Conservation (phyloP, 257 asterid species). For the Sherardia arvensis region DNA sequence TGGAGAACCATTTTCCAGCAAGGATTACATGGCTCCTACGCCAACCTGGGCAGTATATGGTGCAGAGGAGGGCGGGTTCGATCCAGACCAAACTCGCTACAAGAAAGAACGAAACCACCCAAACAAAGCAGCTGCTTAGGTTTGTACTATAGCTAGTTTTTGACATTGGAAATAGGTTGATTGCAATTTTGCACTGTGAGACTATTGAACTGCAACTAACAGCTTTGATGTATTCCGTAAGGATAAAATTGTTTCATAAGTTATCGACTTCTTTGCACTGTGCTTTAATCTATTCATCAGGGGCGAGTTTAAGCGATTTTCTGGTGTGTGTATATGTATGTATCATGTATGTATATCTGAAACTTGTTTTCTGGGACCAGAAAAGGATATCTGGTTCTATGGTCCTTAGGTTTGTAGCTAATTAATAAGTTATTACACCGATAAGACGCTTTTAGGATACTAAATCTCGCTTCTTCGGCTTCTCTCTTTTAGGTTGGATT, state of each 20-base stretch:
- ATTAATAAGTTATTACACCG: neutral
- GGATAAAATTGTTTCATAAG: too few species aligned
- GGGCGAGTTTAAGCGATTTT: neutral
- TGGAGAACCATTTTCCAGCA: conserved; percentile 61
- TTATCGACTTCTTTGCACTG: neutral
- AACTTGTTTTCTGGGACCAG: neutral
- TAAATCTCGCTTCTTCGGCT: neutral
- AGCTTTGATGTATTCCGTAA: conserved; percentile 7
- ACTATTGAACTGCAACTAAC: neutral
- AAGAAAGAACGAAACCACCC: conserved; percentile 78
- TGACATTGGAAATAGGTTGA: neutral
- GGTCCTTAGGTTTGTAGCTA: too few species aligned
- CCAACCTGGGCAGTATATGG: conserved; percentile 98
- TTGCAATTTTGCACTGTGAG: neutral
- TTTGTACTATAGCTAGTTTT: neutral
- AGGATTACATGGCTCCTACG: conserved; percentile 85
- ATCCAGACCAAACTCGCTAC: conserved; percentile 71
- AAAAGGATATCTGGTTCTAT: too few species aligned
- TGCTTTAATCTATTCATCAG: neutral
- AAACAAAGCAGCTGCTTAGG: conserved; percentile 23
- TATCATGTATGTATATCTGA: too few species aligned
- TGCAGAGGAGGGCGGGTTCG: conserved; percentile 96
- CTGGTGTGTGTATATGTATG: too few species aligned
- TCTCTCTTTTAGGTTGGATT: neutral
- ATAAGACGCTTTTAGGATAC: neutral